phyloP scores from a whole-genome alignment of 192 early-diverging fungal genomes.

The Rhizoclosmatium globosum region DNA sequence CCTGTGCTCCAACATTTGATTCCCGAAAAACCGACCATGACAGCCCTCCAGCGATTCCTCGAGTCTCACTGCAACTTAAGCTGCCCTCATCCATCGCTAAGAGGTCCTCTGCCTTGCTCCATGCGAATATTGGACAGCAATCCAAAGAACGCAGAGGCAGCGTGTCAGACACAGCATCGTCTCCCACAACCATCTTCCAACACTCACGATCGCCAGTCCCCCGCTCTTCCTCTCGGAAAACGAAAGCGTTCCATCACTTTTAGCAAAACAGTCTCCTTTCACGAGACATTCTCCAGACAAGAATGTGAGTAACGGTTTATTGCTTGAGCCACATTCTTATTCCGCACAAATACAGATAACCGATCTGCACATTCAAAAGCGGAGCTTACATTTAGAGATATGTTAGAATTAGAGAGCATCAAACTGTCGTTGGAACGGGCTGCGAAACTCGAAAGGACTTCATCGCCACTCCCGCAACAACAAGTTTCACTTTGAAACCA shows the following conservation, averaged over 20 bases:
- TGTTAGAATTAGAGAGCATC: neutral
- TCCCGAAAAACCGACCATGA: too few species aligned
- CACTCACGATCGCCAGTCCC: too few species aligned
- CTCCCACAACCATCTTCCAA: too few species aligned
- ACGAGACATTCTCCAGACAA: neutral
- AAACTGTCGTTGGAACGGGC: neutral
- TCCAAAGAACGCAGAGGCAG: too few species aligned
- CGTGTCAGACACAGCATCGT: too few species aligned
- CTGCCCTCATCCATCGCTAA: too few species aligned
- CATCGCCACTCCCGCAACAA: neutral
- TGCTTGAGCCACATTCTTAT: neutral
- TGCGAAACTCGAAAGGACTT: neutral
- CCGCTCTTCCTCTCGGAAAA: too few species aligned
- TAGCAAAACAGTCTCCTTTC: neutral
- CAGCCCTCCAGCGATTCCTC: too few species aligned
- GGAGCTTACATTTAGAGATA: neutral
- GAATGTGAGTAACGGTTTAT: conserved; percentile 12
- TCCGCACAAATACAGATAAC: neutral
- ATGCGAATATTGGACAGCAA: too few species aligned
- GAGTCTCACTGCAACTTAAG: too few species aligned
- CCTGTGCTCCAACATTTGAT: too few species aligned
- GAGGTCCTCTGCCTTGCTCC: too few species aligned
- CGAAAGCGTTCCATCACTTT: neutral
- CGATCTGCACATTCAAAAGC: neutral
- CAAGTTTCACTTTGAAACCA: neutral